Conservation (phyloP, 2,329 filamentous ascomycete genomes). For the Exophiala viscosa region DNA sequence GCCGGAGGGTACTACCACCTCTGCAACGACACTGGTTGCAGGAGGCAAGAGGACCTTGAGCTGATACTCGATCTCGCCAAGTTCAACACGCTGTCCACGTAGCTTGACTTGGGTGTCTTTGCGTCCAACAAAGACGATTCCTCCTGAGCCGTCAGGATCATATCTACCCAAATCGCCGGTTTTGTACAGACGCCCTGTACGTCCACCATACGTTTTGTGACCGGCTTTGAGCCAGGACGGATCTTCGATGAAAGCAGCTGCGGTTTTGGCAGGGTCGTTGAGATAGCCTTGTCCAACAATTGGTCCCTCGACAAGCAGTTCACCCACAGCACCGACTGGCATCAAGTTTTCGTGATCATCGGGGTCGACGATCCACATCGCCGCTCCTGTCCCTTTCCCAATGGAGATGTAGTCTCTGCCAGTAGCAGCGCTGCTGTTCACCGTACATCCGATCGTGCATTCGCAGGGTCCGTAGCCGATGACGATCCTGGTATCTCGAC, state of each 20-base stretch:
- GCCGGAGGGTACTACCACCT: conserved; percentile 48
- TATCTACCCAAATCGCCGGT: conserved; percentile 42
- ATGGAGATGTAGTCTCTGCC: conserved; percentile 39
- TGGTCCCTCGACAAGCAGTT: conserved; percentile 47
- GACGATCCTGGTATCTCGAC: conserved; percentile 39
- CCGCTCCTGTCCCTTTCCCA: conserved; percentile 36
- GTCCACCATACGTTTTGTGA: conserved; percentile 28
- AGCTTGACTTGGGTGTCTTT: conserved; percentile 43
- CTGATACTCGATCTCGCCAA: conserved; percentile 40
- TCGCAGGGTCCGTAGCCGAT: conserved; percentile 46
- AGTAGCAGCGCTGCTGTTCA: conserved; percentile 36
- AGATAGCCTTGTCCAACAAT: conserved; percentile 48
- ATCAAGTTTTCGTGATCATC: conserved; percentile 37
- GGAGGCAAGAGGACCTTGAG: conserved; percentile 37
- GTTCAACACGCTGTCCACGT: conserved; percentile 42
- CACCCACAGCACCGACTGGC: conserved; percentile 47
- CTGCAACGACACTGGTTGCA: conserved; percentile 45
- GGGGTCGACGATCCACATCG: conserved; percentile 41
- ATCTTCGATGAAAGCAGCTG: conserved; percentile 35
- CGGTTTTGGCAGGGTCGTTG: conserved; percentile 38
- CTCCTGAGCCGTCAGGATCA: conserved; percentile 37
- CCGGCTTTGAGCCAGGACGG: conserved; percentile 36
- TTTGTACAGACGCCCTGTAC: conserved; percentile 37
- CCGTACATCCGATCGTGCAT: conserved; percentile 40
- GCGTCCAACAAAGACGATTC: conserved; percentile 37